Percentiles rank a stretch among this genome's conserved stretches.
Conservation (phyloP, 495 filamentous ascomycete species). For the Penicillium maclennaniae region DNA sequence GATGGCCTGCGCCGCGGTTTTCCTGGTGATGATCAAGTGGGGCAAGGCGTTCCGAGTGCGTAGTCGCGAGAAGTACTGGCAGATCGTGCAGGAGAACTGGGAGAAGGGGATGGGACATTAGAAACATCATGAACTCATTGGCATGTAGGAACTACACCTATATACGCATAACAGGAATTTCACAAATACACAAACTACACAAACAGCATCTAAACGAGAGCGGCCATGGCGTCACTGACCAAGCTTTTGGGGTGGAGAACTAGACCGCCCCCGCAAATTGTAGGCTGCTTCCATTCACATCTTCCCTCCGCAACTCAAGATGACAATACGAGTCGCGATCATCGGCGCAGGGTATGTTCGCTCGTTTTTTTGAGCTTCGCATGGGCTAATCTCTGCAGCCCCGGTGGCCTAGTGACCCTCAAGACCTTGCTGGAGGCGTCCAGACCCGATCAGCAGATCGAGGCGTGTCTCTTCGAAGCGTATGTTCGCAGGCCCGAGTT, state of each 20-base stretch:
- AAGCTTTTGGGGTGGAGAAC: too few relatives aligned
- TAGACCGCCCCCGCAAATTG: too few relatives aligned
- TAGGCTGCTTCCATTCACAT: too few relatives aligned
- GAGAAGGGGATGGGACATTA: conserved; percentile 41
- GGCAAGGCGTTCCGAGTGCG: conserved; percentile 43
- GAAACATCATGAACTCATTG: neutral
- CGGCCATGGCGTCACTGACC: too few relatives aligned
- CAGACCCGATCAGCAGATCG: conserved; percentile 11
- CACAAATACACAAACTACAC: too few relatives aligned
- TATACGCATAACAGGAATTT: too few relatives aligned
- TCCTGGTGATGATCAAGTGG: conserved; percentile 54
- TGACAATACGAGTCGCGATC: conserved; percentile 11
- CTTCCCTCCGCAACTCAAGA: neutral
- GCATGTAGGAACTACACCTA: too few relatives aligned
- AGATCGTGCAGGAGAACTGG: conserved; percentile 36
- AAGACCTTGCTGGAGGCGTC: conserved; percentile 16
- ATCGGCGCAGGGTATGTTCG: conserved; percentile 8
- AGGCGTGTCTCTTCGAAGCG: conserved; percentile 16
- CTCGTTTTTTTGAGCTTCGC: neutral
- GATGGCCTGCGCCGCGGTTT: conserved; percentile 49
- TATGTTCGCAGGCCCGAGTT: neutral
- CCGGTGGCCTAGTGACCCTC: conserved; percentile 15
- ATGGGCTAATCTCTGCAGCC: neutral
- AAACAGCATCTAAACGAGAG: too few relatives aligned
- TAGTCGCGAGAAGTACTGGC: conserved; percentile 43